Base-by-base conservation (phyloP, 2,329 filamentous ascomycete genomes). In the Curvularia sp. region DNA sequence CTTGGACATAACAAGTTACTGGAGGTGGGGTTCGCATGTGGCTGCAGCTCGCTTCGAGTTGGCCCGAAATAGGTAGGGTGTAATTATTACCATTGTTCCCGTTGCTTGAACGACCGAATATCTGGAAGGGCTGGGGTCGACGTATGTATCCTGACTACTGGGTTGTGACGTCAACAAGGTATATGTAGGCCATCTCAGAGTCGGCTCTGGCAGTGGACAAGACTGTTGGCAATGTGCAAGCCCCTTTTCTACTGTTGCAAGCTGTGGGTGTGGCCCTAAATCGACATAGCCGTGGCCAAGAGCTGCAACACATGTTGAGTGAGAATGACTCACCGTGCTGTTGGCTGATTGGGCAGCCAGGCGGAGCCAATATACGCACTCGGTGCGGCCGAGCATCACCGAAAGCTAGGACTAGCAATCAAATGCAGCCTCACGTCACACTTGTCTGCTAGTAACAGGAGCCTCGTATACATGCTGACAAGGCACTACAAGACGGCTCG, bases 321-420 rank as follows among this genome's bases (percentile, higher is more conserved):
- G 47, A 64, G 51, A 47, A 60, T 68, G 65, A 68, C 55, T 68
- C 65, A 66, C 38, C 45, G 45, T 49, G 9, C 38, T 13, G 27
- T 5, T n/a, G 18, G 34, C 27, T 56, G 55, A 59, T 64, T 58
- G 59, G 59, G 25, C 21, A 3, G 21, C 34, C 1, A 9, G 10
- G 39, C 12, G 30, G 38, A 21, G 21, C 32, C 23, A 38, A 34
- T 28, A 46, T 19, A 30, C 18, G 36, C 6, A 21, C 5, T 15
- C 21, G 18, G 27, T 9, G 42, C 8, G 27, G 18, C 38, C 32
- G 32, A 28, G 6, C 7, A 15, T 21, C 9, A 13, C 21, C 46
- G 46, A 38, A 15, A 18, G 47, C 6, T 7, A 19, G 19, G 13
- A 19, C 7, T 9, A 25, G 23, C 32, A 38, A 25, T 18, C 23